Percentiles rank a stretch among this genome's conserved stretches.
Evolutionary conservation across 2,329 filamentous ascomycete species (phyloP).

Genomic region (Aspergillus udagawae): DNA sequence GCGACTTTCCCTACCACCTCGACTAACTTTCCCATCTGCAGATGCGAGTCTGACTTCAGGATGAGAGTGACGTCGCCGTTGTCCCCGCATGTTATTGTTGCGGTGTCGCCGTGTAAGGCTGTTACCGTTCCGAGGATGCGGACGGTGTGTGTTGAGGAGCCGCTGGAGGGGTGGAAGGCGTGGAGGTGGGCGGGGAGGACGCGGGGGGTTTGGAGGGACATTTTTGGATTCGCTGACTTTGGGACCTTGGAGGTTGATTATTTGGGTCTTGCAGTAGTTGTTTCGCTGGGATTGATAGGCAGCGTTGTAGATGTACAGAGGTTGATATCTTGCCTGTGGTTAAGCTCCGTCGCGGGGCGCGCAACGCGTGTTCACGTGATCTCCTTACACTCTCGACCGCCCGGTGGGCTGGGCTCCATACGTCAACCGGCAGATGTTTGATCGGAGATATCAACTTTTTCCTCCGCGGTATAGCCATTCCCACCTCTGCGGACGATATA

Average conservation of each 20-base stretch:
- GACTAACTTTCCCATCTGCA: constrained; percentile 44
- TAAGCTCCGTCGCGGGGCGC: constrained; percentile 3
- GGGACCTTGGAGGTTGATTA: background rate
- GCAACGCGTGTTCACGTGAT: constrained; percentile 20
- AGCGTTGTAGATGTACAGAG: background rate
- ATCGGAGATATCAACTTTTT: background rate
- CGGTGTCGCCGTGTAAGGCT: constrained; percentile 75
- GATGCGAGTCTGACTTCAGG: constrained; percentile 57
- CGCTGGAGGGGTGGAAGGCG: constrained; percentile 58
- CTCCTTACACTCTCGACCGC: background rate
- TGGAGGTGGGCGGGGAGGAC: constrained; percentile 77
- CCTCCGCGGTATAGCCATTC: background rate
- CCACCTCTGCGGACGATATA: background rate
- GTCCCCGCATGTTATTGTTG: constrained; percentile 68
- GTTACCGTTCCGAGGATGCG: constrained; percentile 82
- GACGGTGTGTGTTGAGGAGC: constrained; percentile 59
- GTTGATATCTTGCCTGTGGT: background rate
- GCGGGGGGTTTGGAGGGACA: constrained; percentile 75
- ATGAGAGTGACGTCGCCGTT: constrained; percentile 69
- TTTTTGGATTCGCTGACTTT: constrained; percentile 29
- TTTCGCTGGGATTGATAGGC: background rate
- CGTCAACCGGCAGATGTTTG: background rate
- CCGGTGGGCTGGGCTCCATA: background rate
- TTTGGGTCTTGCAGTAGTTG: background rate
- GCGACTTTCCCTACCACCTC: constrained; percentile 46